Percentiles rank a stretch among this genome's conserved stretches.
Conservation (phyloP, 1,284 basidiomycete genomes). For the Irpex rosettiformis region DNA sequence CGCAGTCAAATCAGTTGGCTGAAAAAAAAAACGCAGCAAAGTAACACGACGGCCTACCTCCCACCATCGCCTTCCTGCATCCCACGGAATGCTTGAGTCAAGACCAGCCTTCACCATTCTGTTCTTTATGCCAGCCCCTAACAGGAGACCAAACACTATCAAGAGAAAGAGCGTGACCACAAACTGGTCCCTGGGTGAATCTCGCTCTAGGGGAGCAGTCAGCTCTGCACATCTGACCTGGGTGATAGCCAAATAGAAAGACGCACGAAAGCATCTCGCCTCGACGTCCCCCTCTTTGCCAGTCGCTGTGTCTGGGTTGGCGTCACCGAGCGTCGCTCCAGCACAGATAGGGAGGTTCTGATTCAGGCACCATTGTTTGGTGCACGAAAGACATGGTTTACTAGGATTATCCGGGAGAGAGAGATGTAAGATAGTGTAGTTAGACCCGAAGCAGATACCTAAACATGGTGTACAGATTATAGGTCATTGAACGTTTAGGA, state of each 20-base stretch:
- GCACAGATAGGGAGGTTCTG: conserved; percentile 86
- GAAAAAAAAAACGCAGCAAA: no score
- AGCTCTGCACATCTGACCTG: conserved; percentile 1
- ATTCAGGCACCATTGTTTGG: conserved; percentile 93
- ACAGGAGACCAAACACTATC: conserved; percentile 78
- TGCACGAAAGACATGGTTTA: conserved; percentile 90
- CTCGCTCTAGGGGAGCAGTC: conserved; percentile 52
- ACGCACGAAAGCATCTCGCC: conserved; percentile 92
- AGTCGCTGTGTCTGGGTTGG: conserved; percentile 88
- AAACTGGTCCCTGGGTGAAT: conserved; percentile 88
- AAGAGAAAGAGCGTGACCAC: conserved; percentile 89
- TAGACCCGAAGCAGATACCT: conserved; percentile 90
- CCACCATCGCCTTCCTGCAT: conserved; percentile 68
- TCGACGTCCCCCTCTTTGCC: conserved; percentile 97
- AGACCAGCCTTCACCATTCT: conserved; percentile 77
- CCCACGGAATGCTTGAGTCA: conserved; percentile 59
- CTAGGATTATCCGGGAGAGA: conserved; percentile 78
- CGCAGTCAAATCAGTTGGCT: neutral
- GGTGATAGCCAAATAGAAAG: neutral
- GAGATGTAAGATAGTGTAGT: conserved; percentile 84
- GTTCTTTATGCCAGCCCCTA: conserved; percentile 80
- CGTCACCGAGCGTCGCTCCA: conserved; percentile 81
- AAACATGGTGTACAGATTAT: conserved; percentile 2
- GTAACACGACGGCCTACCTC: no score
- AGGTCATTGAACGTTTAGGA: no score